Conservation (phyloP, 148 eudicot genomes). For the Nepenthes mirabilis region DNA sequence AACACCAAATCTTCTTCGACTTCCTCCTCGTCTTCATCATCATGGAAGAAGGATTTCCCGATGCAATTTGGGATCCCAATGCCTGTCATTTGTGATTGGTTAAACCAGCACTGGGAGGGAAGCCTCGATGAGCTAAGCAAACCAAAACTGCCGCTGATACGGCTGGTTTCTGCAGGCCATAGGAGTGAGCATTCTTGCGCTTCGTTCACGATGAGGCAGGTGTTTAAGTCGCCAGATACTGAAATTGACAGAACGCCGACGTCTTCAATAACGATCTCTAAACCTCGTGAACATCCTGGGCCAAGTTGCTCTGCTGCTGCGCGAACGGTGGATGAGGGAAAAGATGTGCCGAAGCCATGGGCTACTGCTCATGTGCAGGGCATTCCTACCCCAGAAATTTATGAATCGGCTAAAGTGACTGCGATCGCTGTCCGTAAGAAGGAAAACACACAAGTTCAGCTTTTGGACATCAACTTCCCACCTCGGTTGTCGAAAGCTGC, state of each 20-base stretch:
- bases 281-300: conserved; percentile 28
- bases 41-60: conserved; percentile 62
- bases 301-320: conserved; percentile 26
- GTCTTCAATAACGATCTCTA: conserved; percentile 33
- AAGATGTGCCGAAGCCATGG: conserved; percentile 14
- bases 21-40: conserved; percentile 61
- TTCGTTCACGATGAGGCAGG: conserved; percentile 70
- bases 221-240: conserved; percentile 48
- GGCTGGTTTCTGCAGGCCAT: conserved; percentile 64
- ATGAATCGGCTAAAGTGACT: conserved; percentile 57
- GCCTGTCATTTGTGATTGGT: conserved; percentile 79
- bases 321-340: conserved; percentile 26
- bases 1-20: conserved; percentile 56
- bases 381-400: conserved; percentile 82
- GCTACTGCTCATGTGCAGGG: conserved; percentile 43
- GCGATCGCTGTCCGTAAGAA: conserved; percentile 34
- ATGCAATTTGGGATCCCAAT: conserved; percentile 93
- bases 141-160: conserved; percentile 71
- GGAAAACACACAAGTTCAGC: conserved; percentile 37
- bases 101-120: conserved; percentile 98
- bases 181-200: conserved; percentile 76
- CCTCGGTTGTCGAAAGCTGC: conserved; percentile 36
- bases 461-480: conserved; percentile 81
- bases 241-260: conserved; percentile 48
- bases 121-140: conserved; percentile 83